Percentiles rank a stretch among this genome's conserved stretches.
phyloP scores from a whole-genome alignment of 768 basidiomycete genomes.

The Lentinula sp. region DNA sequence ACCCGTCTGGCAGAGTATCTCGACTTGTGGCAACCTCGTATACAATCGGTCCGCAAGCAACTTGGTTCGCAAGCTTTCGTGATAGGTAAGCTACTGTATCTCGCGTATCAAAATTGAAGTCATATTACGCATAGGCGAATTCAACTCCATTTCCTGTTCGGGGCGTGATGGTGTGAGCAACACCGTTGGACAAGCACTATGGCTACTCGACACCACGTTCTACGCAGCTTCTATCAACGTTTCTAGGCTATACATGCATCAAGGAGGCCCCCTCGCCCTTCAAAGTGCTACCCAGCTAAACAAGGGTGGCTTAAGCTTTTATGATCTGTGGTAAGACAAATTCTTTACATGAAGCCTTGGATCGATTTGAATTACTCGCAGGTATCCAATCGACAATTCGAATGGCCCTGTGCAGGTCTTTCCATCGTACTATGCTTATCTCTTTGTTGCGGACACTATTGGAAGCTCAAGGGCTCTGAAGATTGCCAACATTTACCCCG shows the following conservation, averaged over 20 bases:
- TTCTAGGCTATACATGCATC: constrained; percentile 49
- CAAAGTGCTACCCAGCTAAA: constrained; percentile 46
- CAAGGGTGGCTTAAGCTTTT: constrained; percentile 38
- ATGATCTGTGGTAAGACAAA: constrained; percentile 34
- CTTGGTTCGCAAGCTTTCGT: constrained; percentile 43
- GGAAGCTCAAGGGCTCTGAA: constrained; percentile 35
- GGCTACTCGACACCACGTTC: constrained; percentile 42
- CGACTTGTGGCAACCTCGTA: constrained; percentile 52
- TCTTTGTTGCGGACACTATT: constrained; percentile 44
- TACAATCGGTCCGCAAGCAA: constrained; percentile 36
- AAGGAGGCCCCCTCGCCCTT: constrained; percentile 45
- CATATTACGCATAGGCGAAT: constrained; percentile 32
- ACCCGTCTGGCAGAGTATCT: constrained; percentile 45
- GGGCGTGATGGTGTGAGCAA: constrained; percentile 44
- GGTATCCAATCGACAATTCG: constrained; percentile 41
- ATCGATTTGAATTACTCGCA: constrained; percentile 8
- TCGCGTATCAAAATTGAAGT: neutral
- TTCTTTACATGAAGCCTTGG: neutral
- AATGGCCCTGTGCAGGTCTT: constrained; percentile 47
- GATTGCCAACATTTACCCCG: constrained; percentile 45
- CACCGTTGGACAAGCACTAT: constrained; percentile 50
- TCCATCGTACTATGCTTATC: constrained; percentile 47
- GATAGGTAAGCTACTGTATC: constrained; percentile 28
- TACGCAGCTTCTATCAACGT: constrained; percentile 46
- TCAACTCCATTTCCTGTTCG: constrained; percentile 50